Evolutionary conservation across 1,284 basidiomycete genomes (phyloP), one percentile per base, ranked within the genome.

Genomic region (Somion occarium): DNA sequence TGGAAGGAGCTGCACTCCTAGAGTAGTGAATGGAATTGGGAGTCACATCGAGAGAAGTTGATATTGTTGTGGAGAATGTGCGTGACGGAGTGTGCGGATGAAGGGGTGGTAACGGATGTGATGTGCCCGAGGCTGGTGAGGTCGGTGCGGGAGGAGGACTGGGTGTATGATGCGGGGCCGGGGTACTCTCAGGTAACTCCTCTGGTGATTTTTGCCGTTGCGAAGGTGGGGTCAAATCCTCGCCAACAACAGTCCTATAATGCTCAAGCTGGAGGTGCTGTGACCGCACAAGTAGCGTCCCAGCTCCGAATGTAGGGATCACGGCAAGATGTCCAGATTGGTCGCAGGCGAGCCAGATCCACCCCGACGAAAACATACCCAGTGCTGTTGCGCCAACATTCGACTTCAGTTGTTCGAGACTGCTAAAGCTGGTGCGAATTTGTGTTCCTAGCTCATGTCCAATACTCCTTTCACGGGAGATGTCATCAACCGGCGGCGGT

Each of bases 281-380:
- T 26, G 83, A 83, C 41, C 83, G 76, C 55, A 96, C 80, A 59
- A 99, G 84, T 18, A 98, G 75, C 0, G 95, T 96, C 11, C 94
- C 94, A 0, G 92, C 78, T 4, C 91, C 95, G 63, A 92, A 93
- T 0, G 96, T 97, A 15, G 90, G 86, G 37, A 91, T 69, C 53
- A 93, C 77, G 20, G 82, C 91, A 30, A 91, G 77, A 51, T 75
- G 74, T 12, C 82, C 83, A 3, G 69, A 64, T 20, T 70, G 64
- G 72, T 95, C 90, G 1, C 79, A 79, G 51, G 93, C 89, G 59
- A 93, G 79, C 93, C 91, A 95, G 49, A 96, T 78, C 75, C 81
- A 98, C 56, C 96, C 96, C 54, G 80, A 88, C 54, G 80, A 84
- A 71, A 80, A 84, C 79, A 89, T 85, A 56, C 90, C 91, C 52